These are phyloP conservation scores for Priceomyces castillae DNA, from an alignment of 805 yeast species.

Conservation along the genomic window DNA sequence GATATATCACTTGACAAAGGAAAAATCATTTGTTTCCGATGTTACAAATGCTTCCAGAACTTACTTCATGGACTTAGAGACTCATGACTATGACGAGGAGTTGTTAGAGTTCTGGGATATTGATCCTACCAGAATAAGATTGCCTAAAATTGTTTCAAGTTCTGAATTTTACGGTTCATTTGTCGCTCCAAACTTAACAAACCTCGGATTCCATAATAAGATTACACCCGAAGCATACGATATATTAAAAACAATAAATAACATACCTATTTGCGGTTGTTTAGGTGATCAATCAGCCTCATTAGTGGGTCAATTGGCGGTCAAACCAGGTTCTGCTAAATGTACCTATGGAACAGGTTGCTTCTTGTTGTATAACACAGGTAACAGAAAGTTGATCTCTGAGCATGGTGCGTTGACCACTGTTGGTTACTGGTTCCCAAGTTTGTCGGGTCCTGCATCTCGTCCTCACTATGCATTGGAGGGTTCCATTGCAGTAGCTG, in stretches of 20 bases:
- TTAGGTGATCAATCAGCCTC: conserved; percentile 95
- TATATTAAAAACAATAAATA: conserved; percentile 47
- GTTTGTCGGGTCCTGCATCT: conserved; percentile 43
- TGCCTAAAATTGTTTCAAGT: conserved; percentile 78
- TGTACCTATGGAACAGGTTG: conserved; percentile 98
- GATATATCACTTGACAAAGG: conserved; percentile 74
- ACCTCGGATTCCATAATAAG: conserved; percentile 49
- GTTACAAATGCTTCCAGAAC: conserved; percentile 92
- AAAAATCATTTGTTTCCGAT: conserved; percentile 73
- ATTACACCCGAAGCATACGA: conserved; percentile 53
- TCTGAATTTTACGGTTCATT: conserved; percentile 78
- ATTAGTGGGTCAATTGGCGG: conserved; percentile 87
- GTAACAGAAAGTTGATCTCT: conserved; percentile 65
- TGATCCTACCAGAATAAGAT: conserved; percentile 57
- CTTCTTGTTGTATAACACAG: conserved; percentile 85
- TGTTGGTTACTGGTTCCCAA: conserved; percentile 86
- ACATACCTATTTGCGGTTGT: conserved; percentile 82
- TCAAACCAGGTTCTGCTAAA: conserved; percentile 80
- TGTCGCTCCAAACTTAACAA: conserved; percentile 54
- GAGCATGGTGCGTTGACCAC: conserved; percentile 86
- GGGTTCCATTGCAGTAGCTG: conserved; percentile 96
- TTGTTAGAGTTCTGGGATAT: conserved; percentile 78
- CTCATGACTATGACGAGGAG: conserved; percentile 70
- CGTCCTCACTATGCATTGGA: conserved; percentile 86
- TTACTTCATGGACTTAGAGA: conserved; percentile 79